Conservation (phyloP, 2,329 filamentous ascomycete genomes). For the Fusarium penzigii region DNA sequence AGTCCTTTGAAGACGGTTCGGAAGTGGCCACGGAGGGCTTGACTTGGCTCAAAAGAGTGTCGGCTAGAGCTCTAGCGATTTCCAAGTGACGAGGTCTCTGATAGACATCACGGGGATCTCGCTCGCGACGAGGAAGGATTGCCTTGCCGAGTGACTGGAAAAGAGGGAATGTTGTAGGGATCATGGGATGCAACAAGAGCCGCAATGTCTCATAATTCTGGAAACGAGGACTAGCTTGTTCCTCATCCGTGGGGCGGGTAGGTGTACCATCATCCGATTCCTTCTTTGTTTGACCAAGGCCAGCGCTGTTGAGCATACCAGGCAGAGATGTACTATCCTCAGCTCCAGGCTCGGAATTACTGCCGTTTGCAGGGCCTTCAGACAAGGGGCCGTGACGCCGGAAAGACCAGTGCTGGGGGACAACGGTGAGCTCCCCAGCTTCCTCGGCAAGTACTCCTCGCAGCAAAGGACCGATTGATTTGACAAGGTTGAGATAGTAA, state of each 20-base stretch:
- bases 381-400: constrained; percentile 32
- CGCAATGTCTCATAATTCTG: constrained; percentile 78
- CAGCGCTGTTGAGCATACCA: constrained; percentile 33
- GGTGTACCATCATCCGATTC: constrained; percentile 23
- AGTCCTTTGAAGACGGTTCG: constrained; percentile 60
- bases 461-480: constrained; percentile 75
- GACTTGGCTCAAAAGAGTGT: constrained; percentile 69
- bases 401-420: constrained; percentile 68
- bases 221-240: constrained; percentile 47
- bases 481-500: constrained; percentile 74
- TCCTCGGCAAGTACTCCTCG: constrained; percentile 84
- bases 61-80: constrained; percentile 67
- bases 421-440: constrained; percentile 69
- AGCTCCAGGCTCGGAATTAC: constrained; percentile 23
- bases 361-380: constrained; percentile 21
- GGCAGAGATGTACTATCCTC: constrained; percentile 34
- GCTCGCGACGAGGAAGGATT: constrained; percentile 71
- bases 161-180: constrained; percentile 79
- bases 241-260: constrained; percentile 42
- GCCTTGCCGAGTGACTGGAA: constrained; percentile 84
- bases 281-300: constrained; percentile 28
- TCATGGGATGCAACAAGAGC: constrained; percentile 75
- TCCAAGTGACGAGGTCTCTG: constrained; percentile 54
- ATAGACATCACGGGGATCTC: constrained; percentile 58
- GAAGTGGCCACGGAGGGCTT: constrained; percentile 45